Evolutionary conservation across 192 early-diverging fungal genomes (phyloP).

Genomic region (Mortierella alpina): DNA sequence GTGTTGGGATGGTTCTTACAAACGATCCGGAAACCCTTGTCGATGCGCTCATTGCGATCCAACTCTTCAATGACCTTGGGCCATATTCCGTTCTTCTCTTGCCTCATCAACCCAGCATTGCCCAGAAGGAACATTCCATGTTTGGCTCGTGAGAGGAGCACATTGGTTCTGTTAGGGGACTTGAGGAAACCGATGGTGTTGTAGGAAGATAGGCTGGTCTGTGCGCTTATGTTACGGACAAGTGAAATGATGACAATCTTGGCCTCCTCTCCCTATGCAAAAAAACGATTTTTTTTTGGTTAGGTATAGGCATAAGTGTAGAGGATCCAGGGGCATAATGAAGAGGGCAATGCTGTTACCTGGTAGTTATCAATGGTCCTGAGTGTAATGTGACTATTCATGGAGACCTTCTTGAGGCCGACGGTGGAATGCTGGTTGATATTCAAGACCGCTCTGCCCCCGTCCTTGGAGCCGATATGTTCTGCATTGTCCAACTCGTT

Average conservation of each 20-base stretch:
- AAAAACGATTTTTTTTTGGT: neutral
- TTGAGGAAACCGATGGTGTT: conserved; percentile 66
- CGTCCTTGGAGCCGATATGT: neutral
- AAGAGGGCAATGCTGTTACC: conserved; percentile 4
- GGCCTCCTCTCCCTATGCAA: conserved; percentile 51
- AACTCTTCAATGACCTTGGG: conserved; percentile 53
- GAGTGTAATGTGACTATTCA: conserved; percentile 49
- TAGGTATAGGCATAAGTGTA: neutral
- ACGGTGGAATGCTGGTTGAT: neutral
- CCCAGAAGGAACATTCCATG: conserved; percentile 72
- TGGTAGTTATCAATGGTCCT: conserved; percentile 62
- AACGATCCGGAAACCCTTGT: conserved; percentile 55
- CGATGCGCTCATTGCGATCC: conserved; percentile 36
- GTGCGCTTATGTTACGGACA: conserved; percentile 43
- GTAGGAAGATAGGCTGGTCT: neutral
- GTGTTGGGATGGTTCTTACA: conserved; percentile 62
- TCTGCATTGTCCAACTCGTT: conserved; percentile 27
- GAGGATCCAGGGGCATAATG: too few species aligned
- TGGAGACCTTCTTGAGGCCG: conserved; percentile 15
- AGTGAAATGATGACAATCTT: conserved; percentile 58
- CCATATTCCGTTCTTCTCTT: conserved; percentile 52
- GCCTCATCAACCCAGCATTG: conserved; percentile 51
- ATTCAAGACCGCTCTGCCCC: neutral
- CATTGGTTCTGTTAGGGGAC: conserved; percentile 65
- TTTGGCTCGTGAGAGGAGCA: conserved; percentile 65